These are phyloP conservation scores for Termitomyces heimii DNA, from an alignment of 768 basidiomycete species.

Conservation along the genomic window DNA sequence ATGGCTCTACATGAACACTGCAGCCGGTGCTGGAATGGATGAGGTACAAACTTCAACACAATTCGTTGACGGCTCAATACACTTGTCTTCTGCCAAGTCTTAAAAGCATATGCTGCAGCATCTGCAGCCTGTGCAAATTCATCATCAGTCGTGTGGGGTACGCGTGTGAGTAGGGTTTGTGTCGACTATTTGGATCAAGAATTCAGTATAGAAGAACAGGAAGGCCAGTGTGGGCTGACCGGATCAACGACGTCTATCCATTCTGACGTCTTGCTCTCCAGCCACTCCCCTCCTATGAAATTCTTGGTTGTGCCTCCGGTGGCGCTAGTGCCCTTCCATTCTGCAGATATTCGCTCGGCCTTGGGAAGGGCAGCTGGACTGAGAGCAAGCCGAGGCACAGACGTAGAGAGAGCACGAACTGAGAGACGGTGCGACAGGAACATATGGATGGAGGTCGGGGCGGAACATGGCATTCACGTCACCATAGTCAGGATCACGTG, in stretches of 20 bases:
- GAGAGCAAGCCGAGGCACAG: conserved; percentile 41
- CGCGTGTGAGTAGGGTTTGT: conserved; percentile 82
- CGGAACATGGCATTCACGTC: not conserved
- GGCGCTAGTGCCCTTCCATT: conserved; percentile 86
- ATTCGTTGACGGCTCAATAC: conserved; percentile 84
- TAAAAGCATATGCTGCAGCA: conserved; percentile 81
- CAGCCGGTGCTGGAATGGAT: conserved; percentile 7
- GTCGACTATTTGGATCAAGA: conserved; percentile 53
- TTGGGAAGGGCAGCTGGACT: conserved; percentile 49
- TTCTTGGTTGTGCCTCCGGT: conserved; percentile 88
- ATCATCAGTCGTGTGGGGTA: conserved; percentile 77
- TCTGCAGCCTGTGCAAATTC: conserved; percentile 85
- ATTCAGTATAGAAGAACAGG: not conserved
- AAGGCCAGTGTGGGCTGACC: conserved; percentile 39
- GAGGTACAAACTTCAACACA: conserved; percentile 66
- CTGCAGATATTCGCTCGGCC: conserved; percentile 63
- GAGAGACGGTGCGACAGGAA: conserved; percentile 23
- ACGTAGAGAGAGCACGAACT: conserved; percentile 37
- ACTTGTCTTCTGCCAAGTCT: conserved; percentile 83
- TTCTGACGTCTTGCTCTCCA: conserved; percentile 68
- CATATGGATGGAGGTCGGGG: conserved; percentile 23
- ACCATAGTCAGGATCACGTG: conserved; percentile 17
- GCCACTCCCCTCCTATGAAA: conserved; percentile 86
- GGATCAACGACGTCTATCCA: conserved; percentile 92
- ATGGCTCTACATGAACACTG: not conserved